Conservation (phyloP, 225 moss, liverwort and hornwort genomes). For the Pseudoscleropodium purum region DNA sequence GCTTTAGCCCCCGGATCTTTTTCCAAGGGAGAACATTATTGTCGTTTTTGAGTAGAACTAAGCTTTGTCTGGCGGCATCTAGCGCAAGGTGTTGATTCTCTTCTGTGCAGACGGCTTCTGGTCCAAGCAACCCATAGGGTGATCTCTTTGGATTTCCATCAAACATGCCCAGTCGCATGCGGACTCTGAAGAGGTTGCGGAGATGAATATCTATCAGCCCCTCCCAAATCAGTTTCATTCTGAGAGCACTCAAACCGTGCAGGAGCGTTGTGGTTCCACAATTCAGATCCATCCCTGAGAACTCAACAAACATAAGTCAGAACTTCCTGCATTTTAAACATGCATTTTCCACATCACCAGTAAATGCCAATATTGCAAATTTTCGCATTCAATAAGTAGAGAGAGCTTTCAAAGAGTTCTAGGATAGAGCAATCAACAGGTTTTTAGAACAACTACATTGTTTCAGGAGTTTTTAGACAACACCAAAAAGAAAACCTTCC, state of each 20-base stretch:
- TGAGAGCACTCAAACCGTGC: slow-evolving; percentile 35
- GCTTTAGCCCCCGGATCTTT: not conserved
- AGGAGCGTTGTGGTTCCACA: slow-evolving; percentile 50
- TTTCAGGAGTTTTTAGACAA: too few species aligned
- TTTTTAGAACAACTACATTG: not conserved
- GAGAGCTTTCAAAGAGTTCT: not conserved
- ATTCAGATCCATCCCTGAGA: slow-evolving; percentile 74
- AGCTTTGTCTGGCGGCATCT: slow-evolving; percentile 55
- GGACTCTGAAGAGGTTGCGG: slow-evolving; percentile 35
- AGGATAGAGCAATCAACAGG: not conserved
- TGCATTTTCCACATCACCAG: not conserved
- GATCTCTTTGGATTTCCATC: slow-evolving; percentile 23
- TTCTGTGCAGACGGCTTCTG: slow-evolving; percentile 36
- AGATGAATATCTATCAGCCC: slow-evolving; percentile 41
- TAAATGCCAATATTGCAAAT: not conserved
- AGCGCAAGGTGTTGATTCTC: slow-evolving; percentile 42
- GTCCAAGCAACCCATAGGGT: slow-evolving; percentile 36
- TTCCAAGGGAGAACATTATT: slow-evolving; percentile 41
- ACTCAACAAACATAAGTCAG: not conserved
- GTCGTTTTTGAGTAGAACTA: slow-evolving; percentile 66
- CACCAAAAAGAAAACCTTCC: not conserved
- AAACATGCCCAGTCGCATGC: slow-evolving; percentile 67
- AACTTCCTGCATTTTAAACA: not conserved
- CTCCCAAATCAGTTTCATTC: slow-evolving; percentile 29
- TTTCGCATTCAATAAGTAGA: not conserved